Conservation (phyloP, 1,284 basidiomycete genomes). For the Gymnopus androsaceus region DNA sequence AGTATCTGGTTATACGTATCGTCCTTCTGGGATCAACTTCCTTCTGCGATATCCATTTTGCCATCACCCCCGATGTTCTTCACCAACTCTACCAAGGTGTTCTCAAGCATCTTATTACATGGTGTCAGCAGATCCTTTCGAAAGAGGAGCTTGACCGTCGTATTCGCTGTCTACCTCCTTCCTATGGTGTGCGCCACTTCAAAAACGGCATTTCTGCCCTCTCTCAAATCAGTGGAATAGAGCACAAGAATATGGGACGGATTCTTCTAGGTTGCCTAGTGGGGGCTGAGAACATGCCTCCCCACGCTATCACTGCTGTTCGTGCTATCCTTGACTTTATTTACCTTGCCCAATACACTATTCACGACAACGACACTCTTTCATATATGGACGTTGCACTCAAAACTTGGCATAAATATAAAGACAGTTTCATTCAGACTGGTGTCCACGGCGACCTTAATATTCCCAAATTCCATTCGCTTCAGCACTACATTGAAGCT, state of each 20-base stretch:
- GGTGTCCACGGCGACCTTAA: constrained; percentile 30
- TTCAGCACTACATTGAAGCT: constrained; percentile 26
- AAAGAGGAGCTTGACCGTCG: no score
- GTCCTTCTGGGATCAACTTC: no score
- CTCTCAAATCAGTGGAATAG: no score
- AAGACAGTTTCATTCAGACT: constrained; percentile 26
- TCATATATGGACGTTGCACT: constrained; percentile 22
- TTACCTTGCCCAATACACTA: constrained; percentile 28
- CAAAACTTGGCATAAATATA: constrained; percentile 26
- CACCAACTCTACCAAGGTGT: no score
- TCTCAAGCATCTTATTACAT: no score
- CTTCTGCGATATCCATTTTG: no score
- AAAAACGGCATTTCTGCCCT: no score
- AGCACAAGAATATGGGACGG: constrained; percentile 25
- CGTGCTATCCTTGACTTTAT: constrained; percentile 28
- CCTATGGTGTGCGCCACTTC: no score
- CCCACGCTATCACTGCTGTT: constrained; percentile 13
- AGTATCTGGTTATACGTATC: no score
- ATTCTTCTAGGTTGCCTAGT: constrained; percentile 24
- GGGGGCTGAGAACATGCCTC: constrained; percentile 9
- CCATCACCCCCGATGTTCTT: no score
- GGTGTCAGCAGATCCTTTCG: no score
- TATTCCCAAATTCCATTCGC: constrained; percentile 35
- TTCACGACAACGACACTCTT: constrained; percentile 23
- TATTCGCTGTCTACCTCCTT: no score